Conservation (phyloP, 1,139 yeast genomes). For the Scheffersomyces insectosa region DNA sequence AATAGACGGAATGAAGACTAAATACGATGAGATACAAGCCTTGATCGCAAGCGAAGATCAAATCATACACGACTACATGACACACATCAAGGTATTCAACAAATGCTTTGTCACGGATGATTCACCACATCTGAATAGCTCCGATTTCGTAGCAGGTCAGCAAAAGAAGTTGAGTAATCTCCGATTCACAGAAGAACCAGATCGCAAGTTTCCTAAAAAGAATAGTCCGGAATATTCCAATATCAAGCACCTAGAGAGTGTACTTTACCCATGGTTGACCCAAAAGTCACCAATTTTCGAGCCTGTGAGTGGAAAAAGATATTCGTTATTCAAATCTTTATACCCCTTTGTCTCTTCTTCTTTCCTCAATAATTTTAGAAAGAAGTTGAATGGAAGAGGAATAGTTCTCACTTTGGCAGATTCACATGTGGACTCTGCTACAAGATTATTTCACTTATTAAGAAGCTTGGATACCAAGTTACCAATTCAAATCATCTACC, state of each 20-base stretch:
- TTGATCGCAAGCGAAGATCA: conserved; percentile 10
- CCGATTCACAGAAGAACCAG: neutral
- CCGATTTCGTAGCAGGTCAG: neutral
- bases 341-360: conserved; percentile 1
- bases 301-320: conserved; percentile 15
- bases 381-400: conserved; percentile 33
- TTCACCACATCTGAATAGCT: neutral
- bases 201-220: neutral
- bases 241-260: neutral
- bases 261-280: conserved; percentile 28
- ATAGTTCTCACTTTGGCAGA: conserved; percentile 34
- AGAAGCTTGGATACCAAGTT: conserved; percentile 29
- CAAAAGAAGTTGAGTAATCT: neutral
- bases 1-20: neutral
- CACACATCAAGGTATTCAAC: conserved; percentile 12
- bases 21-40: conserved; percentile 11
- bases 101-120: conserved; percentile 9
- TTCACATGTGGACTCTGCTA: conserved; percentile 27
- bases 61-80: conserved; percentile 9
- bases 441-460: conserved; percentile 31
- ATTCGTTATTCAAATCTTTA: conserved; percentile 2
- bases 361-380: conserved; percentile 1
- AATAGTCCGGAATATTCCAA: neutral
- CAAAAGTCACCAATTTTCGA: conserved; percentile 23
- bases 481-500: conserved; percentile 37